Base-by-base conservation (phyloP, 1,139 yeast species). In the Hemisphaericaspora xylofermentans region DNA sequence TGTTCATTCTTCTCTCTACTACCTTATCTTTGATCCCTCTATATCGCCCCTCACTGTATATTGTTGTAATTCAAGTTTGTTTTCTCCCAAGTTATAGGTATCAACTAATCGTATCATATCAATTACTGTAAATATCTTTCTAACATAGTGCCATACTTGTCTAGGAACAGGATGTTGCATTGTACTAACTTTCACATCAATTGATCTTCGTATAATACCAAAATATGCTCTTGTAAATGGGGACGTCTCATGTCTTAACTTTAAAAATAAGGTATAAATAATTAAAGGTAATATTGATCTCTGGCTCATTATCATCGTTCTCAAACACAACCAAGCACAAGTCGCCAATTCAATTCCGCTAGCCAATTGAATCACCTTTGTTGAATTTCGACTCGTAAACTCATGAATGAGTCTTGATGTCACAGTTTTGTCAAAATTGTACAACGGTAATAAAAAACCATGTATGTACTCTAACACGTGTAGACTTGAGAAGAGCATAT, bases 161-260 rank as follows among this genome's bases (percentile, higher is more conserved):
- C 79, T 86, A 41, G 77, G 68, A 6, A 78, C 74, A 12, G 95
- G 93, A 28, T 82, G 68, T 24, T 71, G 58, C 34, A 85, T 76
- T 50, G 73, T 72, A 50, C 74, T 68, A 39, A 85, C 73, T 18
- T 79, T 48, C 14, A 83, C 81, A 60, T 89, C 97, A 44, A 84
- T 57, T 50, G 82, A 74, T 38, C 85, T 82, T 62, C 87, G 95
- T 66, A 86, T 69, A 37, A 74, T 68, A 64, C 84, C 82, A 57
- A 89, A 72, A 36, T 80, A 82, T 50, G 79, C 73, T 65, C 88
- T 82, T 46, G 89, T 84, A 66, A 82, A 82, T 34, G 80, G 71
- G 7, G 94, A 84, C 53, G 80, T 82, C 59, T 88, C 95, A 60
- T 73, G 87, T 63, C 96, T 79, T 46, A 85, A 66, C 65, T 87